Percentiles rank a stretch among this genome's conserved stretches.
phyloP scores from a whole-genome alignment of 2,329 filamentous ascomycete genomes.

The Pseudogymnoascus sp. region DNA sequence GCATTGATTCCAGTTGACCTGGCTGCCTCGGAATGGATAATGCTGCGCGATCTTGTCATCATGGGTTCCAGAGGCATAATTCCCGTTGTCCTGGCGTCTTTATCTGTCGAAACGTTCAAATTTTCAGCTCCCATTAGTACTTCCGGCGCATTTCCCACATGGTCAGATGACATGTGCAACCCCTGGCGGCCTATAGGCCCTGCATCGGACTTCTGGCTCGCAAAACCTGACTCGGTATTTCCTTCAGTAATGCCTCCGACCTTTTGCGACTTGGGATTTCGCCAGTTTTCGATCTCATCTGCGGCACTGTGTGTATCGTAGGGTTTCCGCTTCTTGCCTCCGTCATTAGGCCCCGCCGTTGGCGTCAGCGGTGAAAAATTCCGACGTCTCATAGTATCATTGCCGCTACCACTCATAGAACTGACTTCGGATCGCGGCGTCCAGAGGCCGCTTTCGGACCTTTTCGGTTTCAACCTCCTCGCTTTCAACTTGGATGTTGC shows the following conservation, averaged over 20 bases:
- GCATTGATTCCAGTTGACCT: background rate
- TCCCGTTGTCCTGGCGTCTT: background rate
- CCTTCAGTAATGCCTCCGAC: background rate
- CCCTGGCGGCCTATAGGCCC: background rate
- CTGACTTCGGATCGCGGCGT: background rate
- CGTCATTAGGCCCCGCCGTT: background rate
- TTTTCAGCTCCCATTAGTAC: background rate
- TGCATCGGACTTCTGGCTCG: background rate
- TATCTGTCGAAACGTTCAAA: background rate
- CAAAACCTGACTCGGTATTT: background rate
- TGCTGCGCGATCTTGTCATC: background rate
- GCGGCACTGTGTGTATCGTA: background rate
- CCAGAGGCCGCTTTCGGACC: background rate
- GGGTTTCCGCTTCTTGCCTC: background rate
- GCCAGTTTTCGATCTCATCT: background rate
- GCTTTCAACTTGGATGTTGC: background rate
- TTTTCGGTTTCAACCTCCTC: background rate
- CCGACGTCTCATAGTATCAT: background rate
- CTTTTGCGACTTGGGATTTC: background rate
- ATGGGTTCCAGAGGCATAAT: background rate
- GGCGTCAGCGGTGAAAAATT: background rate
- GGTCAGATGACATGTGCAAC: background rate
- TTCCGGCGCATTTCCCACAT: background rate
- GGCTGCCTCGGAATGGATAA: background rate
- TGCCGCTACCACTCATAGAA: background rate